Conservation (phyloP, 2,329 filamentous ascomycete genomes). For the Botrytis squamosa region DNA sequence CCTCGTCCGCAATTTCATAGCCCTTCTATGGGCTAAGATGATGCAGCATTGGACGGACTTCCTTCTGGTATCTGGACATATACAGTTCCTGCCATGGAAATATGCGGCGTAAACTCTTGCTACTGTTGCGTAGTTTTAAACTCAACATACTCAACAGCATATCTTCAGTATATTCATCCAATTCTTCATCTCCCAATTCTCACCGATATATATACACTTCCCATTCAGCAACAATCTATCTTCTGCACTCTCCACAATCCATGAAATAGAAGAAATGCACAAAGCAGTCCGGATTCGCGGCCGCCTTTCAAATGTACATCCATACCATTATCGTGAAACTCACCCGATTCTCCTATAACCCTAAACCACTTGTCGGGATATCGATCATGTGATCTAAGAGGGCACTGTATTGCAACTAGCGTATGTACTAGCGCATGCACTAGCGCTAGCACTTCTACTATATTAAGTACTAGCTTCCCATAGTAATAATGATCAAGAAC, state of each 20-base stretch:
- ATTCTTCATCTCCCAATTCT: background rate
- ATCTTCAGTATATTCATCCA: no score
- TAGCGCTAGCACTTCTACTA: no score
- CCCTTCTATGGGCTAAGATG: no score
- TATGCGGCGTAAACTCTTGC: no score
- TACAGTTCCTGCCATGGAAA: background rate
- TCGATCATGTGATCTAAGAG: no score
- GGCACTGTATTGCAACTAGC: no score
- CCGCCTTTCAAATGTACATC: background rate
- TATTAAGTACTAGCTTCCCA: no score
- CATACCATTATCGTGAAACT: background rate
- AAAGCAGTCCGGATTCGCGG: background rate
- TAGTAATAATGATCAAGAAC: no score
- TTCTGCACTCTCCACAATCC: background rate
- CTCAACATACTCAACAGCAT: background rate
- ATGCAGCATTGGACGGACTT: background rate
- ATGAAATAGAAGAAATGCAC: background rate
- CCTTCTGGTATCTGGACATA: background rate
- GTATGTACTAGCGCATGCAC: no score
- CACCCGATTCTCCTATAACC: no score
- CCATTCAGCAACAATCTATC: background rate
- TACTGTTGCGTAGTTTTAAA: background rate
- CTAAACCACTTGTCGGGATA: no score
- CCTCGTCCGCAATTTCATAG: background rate
- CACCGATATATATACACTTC: background rate